Conservation (phyloP, 2,329 filamentous ascomycete species). For the Colletotrichum graminicola region DNA sequence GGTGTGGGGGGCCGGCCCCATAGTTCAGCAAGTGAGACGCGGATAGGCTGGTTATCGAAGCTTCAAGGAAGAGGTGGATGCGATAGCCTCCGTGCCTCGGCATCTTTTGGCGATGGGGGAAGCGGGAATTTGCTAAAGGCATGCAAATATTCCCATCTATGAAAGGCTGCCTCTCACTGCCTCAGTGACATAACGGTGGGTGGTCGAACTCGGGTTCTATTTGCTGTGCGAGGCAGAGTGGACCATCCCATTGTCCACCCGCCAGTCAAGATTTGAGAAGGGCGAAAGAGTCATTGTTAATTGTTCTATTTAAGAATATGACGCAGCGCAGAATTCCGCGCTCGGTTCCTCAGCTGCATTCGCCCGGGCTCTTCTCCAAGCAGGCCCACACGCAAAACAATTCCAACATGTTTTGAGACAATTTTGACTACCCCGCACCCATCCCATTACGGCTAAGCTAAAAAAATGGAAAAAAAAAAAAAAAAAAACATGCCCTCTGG, state of each 20-base stretch:
- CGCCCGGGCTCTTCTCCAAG: not conserved
- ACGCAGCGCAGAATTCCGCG: no score
- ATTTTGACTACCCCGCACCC: constrained; percentile 31
- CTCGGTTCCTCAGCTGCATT: no score
- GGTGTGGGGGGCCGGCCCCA: constrained; percentile 3
- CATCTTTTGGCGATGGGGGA: not conserved
- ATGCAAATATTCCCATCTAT: not conserved
- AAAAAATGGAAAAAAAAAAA: constrained; percentile 13
- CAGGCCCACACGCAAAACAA: not conserved
- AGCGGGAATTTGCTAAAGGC: not conserved
- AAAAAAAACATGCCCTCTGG: not conserved
- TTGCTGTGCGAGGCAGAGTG: not conserved
- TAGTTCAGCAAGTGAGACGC: constrained; percentile 9
- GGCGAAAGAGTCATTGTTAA: not conserved
- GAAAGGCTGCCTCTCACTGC: not conserved
- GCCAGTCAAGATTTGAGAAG: not conserved
- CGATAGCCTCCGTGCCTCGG: constrained; percentile 23
- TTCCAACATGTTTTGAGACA: constrained; percentile 16
- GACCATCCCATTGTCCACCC: not conserved
- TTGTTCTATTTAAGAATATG: not conserved
- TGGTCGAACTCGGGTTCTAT: not conserved
- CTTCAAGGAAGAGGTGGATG: not conserved
- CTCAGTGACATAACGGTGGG: not conserved
- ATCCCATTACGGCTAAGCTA: constrained; percentile 22
- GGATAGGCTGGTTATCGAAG: not conserved